Evolutionary conservation across 331 rosid species (phyloP), one percentile per base, ranked within the genome.

Genomic region (Saraca asoca): DNA sequence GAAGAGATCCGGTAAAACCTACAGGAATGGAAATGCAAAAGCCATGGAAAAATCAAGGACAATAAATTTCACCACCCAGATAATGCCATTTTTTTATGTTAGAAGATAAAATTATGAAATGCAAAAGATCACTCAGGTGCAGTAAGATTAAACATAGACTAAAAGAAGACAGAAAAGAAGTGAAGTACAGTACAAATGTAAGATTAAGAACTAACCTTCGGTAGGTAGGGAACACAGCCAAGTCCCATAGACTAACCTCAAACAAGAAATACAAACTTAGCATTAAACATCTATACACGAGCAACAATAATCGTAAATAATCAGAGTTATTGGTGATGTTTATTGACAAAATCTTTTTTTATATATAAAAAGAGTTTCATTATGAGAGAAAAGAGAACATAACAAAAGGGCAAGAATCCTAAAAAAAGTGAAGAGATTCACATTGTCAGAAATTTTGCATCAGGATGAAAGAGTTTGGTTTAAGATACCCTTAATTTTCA

Each of bases 1-100:
- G 79, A 93, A 90, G 43, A 93, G 91, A 86, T 93, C 96, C 12
- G 98, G 98, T 65, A 93, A 81, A 81, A 93, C 98, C 98, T 93
- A 69, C 66, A 66, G 38, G 24, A 49, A 75, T 9, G 67, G 12
- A 69, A 62, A 56, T 55, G 38, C 51, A 50, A 46, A 75, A 50
- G 52, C 64, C 63, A 24, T 29, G 24, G 71, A 5, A 57, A 48
- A 51, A 57, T 68, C 42, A 68, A 69, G 33, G 42, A 53, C 71
- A 53, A 76, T 48, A 20, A 37, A 66, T 37, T 51, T 16, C 44
- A 19, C 52, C 29, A 49, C 69, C 77, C 59, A 59, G n/a, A 42
- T 24, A 24, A 3, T 24, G 31, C 19, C 15, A 54, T 42, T 9
- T 45, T 52, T 33, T 38, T n/a, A 65, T 29, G 66, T 65, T 42